Percentiles rank a stretch among this genome's conserved stretches.
These are phyloP conservation scores for Termitomyces sp. DNA, from an alignment of 768 basidiomycete genomes.

Conservation along the genomic window DNA sequence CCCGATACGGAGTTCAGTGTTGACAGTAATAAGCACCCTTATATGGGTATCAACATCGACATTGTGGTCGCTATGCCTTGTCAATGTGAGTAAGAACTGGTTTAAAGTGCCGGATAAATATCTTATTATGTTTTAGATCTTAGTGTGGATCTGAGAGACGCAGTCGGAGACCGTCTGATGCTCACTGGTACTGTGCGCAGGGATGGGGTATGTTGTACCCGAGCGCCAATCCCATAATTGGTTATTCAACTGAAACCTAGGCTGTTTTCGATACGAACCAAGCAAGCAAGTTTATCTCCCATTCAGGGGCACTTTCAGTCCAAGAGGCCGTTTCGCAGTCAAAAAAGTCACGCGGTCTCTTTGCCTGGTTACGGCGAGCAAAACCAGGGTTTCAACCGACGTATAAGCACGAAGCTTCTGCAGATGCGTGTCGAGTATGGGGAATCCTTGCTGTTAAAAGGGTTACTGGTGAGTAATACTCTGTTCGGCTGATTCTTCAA, in stretches of 20 bases:
- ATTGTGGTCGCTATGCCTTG: conserved; percentile 93
- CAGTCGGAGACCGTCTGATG: conserved; percentile 88
- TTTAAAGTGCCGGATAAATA: neutral
- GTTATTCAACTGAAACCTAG: conserved; percentile 26
- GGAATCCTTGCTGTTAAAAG: conserved; percentile 84
- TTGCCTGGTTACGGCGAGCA: conserved; percentile 49
- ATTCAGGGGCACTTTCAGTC: conserved; percentile 63
- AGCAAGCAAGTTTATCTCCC: conserved; percentile 68
- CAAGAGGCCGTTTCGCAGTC: conserved; percentile 70
- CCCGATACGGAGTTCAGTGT: conserved; percentile 88
- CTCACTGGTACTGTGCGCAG: conserved; percentile 74
- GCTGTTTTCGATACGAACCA: conserved; percentile 80
- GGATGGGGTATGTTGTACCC: conserved; percentile 67
- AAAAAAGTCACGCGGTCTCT: conserved; percentile 69
- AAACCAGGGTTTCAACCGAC: conserved; percentile 61
- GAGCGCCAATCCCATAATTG: neutral
- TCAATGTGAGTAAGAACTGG: conserved; percentile 56
- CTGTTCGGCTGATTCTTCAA: neutral
- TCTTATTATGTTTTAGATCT: conserved; percentile 46
- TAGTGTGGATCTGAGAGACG: conserved; percentile 87
- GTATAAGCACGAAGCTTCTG: conserved; percentile 64
- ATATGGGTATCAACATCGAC: conserved; percentile 87
- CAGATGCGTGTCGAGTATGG: conserved; percentile 80
- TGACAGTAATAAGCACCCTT: conserved; percentile 56
- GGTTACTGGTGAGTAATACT: conserved; percentile 65